These are phyloP conservation scores for Hevea brasiliensis DNA, from an alignment of 345 rosid genomes.

Conservation along the genomic window DNA sequence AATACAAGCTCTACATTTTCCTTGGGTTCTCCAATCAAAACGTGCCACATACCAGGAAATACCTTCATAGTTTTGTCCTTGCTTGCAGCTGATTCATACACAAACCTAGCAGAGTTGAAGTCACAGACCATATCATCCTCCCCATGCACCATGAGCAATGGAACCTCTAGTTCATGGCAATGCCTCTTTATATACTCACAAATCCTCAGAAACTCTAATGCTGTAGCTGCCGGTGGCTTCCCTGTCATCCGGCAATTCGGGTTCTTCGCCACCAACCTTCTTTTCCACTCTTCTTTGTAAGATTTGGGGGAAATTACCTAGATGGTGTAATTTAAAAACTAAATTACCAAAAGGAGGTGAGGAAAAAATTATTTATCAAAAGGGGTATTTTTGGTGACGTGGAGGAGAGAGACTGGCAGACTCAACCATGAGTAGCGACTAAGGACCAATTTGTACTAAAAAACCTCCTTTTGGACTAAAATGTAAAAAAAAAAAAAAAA, in stretches of 20 bases:
- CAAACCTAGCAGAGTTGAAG: slow-evolving; percentile 11
- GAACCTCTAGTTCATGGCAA: slow-evolving; percentile 27
- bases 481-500: too few relatives aligned
- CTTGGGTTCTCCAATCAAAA: slow-evolving; percentile 27
- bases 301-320: too few relatives aligned
- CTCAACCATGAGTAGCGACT: too few relatives aligned
- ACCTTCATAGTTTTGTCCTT: slow-evolving; percentile 30
- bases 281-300: slow-evolving; percentile 36
- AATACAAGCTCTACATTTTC: slow-evolving; percentile 31
- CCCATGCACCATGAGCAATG: slow-evolving; percentile 29
- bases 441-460: too few relatives aligned
- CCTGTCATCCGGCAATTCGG: slow-evolving; percentile 22
- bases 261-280: slow-evolving; percentile 19
- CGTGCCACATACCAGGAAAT: slow-evolving; percentile 34
- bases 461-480: too few relatives aligned
- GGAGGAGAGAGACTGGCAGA: too few relatives aligned
- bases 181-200: slow-evolving; percentile 24
- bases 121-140: slow-evolving; percentile 30
- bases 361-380: too few relatives aligned
- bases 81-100: slow-evolving; percentile 26
- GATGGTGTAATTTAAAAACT: too few relatives aligned
- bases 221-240: slow-evolving; percentile 32
- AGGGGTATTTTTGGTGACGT: too few relatives aligned
- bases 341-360: too few relatives aligned
- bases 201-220: slow-evolving; percentile 29